Conservation (phyloP, 495 filamentous ascomycete species). For the Tuber aestivum region DNA sequence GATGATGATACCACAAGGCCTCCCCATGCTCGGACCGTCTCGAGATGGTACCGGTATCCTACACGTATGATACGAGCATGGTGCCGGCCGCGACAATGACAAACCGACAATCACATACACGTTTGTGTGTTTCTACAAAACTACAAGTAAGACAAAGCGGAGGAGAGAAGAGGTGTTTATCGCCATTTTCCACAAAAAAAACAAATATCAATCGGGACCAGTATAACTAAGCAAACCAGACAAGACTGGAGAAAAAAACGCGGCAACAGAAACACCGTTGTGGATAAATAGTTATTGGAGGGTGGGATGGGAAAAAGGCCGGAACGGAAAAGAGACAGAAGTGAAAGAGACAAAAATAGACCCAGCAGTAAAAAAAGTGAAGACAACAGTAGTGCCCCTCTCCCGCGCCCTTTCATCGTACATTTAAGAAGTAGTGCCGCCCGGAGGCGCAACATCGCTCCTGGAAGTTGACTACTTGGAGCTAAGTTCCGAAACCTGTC, state of each 20-base stretch:
- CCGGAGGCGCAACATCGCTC: not conserved
- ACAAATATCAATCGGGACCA: not conserved
- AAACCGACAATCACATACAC: not conserved
- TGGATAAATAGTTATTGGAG: not conserved
- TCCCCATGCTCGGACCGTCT: not conserved
- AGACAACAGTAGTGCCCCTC: not conserved
- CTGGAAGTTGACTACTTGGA: slow-evolving; percentile 23
- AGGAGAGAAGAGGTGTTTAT: not conserved
- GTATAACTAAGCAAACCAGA: not conserved
- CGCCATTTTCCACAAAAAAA: not conserved
- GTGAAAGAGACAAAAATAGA: not conserved
- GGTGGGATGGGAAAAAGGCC: not conserved
- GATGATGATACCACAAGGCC: not conserved
- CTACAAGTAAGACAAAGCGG: not conserved
- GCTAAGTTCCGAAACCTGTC: slow-evolving; percentile 42
- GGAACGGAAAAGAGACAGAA: not conserved
- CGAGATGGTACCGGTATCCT: not conserved
- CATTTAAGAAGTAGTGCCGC: not conserved
- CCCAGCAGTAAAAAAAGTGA: not conserved
- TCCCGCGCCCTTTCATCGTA: not conserved
- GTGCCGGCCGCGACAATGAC: not conserved
- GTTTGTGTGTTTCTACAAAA: not conserved
- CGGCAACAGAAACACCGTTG: not conserved
- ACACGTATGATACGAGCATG: not conserved
- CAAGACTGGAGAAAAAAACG: not conserved